Conservation (phyloP, 2,329 filamentous ascomycete genomes). For the Arthroderma sp. region DNA sequence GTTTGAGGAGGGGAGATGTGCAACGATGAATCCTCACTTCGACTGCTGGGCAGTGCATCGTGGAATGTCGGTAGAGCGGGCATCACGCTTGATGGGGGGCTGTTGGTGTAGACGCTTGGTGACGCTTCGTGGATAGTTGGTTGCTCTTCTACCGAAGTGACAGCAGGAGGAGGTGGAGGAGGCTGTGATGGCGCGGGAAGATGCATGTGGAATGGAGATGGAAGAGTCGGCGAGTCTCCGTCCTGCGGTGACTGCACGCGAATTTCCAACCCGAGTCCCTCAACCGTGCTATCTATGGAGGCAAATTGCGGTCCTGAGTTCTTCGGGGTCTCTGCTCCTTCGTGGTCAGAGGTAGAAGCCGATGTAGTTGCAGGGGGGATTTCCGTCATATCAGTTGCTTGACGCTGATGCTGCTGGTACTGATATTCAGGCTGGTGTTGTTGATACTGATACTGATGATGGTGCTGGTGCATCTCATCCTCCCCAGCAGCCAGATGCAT, state of each 20-base stretch:
- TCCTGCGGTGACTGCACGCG: conserved; percentile 27
- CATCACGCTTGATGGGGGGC: conserved; percentile 11
- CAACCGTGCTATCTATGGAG: conserved; percentile 21
- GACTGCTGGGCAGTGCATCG: conserved; percentile 19
- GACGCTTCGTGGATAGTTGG: conserved; percentile 13
- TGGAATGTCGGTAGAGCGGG: conserved; percentile 10
- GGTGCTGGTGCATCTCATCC: conserved; percentile 19
- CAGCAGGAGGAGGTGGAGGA: conserved; percentile 34
- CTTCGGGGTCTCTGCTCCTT: conserved; percentile 21
- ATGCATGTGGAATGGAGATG: conserved; percentile 16
- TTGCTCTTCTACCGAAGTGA: conserved; percentile 3
- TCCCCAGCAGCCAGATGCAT: conserved; percentile 36
- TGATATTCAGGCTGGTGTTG: conserved; percentile 5
- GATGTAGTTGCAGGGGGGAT: background rate
- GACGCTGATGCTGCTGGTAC: conserved; percentile 7
- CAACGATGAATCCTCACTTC: conserved; percentile 30
- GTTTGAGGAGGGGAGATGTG: conserved; percentile 24
- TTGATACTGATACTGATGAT: conserved; percentile 27
- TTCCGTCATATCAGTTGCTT: background rate
- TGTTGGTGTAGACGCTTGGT: conserved; percentile 18
- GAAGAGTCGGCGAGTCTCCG: conserved; percentile 19
- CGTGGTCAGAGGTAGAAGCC: conserved; percentile 5
- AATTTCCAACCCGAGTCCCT: conserved; percentile 36
- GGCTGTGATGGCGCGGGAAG: conserved; percentile 33
- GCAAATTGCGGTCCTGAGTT: conserved; percentile 13